Evolutionary conservation across 2,329 filamentous ascomycete genomes (phyloP), one percentile per base, ranked within the genome.

Genomic region (Ceratocystis variospora): DNA sequence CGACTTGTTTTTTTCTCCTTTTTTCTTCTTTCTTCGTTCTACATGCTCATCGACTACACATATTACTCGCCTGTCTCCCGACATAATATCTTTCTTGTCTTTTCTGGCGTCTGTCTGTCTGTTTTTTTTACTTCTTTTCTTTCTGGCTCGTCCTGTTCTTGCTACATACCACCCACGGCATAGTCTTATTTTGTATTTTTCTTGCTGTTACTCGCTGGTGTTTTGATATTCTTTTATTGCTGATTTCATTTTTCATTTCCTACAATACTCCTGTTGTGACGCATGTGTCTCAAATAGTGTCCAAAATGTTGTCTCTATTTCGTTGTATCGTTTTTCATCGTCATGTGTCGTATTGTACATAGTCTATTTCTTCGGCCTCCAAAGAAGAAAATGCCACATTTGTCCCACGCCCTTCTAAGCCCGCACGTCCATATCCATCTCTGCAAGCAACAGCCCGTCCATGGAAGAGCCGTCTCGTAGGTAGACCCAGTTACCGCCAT

Each of bases 401-500:
- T 22, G 5, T 53, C 48, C 17, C 17, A 8, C 15, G 7, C 15
- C 28, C 19, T 37, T 19, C 55, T 59, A 59, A 3, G 28, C 55
- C 12, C 31, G 44, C 10, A 90, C 74, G 68, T 86, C 80, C 62
- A 96, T 78, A 1, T 84, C 86, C 62, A 96, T 78, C 79, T 99
- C 94, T 69, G 86, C 80, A 69, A 83, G 80, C 72, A 97, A 76
- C 66, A 97, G 75, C 45, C 87, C 82, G 45, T 81, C 85, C 72
- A 99, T 77, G 55, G 85, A 88, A 61, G 83, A 84, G n/a, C 87
- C 87, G 74, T 97, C 92, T 61, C 93, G 81, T 67, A 90, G 76
- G 74, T 96, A 97, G 61, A 97, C 81, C 94, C 94, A 99, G 1
- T 86, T 87, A 41, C 86, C 90, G 75, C 85, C 77, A 79, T 91